Base-by-base conservation (phyloP, 345 rosid genomes). In the Lumnitzera racemosa region DNA sequence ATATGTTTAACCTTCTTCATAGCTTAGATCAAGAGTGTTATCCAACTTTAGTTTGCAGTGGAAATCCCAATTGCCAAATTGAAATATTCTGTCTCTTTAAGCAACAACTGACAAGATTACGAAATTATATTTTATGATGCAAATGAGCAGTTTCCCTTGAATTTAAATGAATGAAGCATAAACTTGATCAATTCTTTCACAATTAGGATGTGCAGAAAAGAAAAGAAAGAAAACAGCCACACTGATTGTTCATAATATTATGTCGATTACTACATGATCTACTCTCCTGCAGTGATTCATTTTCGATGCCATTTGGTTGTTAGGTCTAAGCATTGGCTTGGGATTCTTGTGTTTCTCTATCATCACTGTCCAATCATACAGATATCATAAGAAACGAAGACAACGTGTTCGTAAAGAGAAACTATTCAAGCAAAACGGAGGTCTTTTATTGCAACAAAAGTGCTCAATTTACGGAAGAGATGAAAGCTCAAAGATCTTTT, bases 371-470 rank as follows among this genome's bases (percentile, higher is more conserved):
- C 24, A 29, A 13, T 20, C 66, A 17, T 74, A 36, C 20, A 17
- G 27, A 17, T 49, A 11, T 25, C 16, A 70, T 11, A 51, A 14
- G 56, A 62, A 66, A 56, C 58, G 49, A 25, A 58, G 59, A 51
- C 46, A 58, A 24, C 55, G 0, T 15, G 36, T 29, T 16, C 52
- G 17, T 13, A 66, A 63, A 55, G 54, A 70, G 47, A 56, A 70
- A 11, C 7, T 55, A 17, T 59, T 66, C 54, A 56, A 31, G 66
- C 72, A 66, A 60, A 70, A 66, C 31, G 74, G 78, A 0, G 72
- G 72, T 20, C 24, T 49, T 49, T 24, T 63, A 60, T 56, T 62
- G 53, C 61, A 66, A 46, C 68, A 70, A 59, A 41, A 53, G 51
- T 24, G 66, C 25, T 46, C 69, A 16, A 55, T 56, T 11, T 36